Evolutionary conservation across 129 eudicot genomes (phyloP), one percentile per base, ranked within the genome.

Genomic region (Flaveria linearis): DNA sequence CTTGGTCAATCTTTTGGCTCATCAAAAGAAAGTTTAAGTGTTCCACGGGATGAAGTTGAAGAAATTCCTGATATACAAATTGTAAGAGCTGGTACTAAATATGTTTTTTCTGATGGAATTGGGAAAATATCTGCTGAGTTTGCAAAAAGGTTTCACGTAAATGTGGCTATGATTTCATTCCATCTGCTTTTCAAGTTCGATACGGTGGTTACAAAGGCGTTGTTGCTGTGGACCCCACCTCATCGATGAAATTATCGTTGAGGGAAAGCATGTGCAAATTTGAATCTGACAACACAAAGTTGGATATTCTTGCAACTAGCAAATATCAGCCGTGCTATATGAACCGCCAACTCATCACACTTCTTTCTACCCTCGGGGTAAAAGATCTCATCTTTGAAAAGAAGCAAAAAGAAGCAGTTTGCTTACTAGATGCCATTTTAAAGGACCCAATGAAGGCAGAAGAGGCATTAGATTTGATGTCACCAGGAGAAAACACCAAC

Each of bases 1-100:
- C 93, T 92, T 22, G 97, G 97, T 69, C 97, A 92, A 66, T 92
- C 91, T 9, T 89, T 92, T 14, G 84, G 96, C 67, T 92, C 97
- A 2, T 89, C 97, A 26, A 92, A 85, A 16, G 97, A 92, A 82
- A 87, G 93, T 66, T 64, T 92, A 36, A 89, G 72, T 33, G 93
- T 92, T 68, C 55, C 66, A 41, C 45, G n/a, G 22, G n/a, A 82
- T 74, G 97, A 92, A 84, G 73, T 83, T 7, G 86, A 86, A 72
- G 43, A 26, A 1, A 87, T 92, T 62, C 62, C 85, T 17, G 97
- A 92, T 74, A 58, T 89, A 66, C 72, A 72, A 78, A 50, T 18
- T 45, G 72, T 66, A 10, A 25, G 30, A 16, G 49, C 62, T 20
- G 87, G 81, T 46, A 73, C 75, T 15, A 77, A 13, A 15, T 92